Base-by-base conservation (phyloP, 2,329 filamentous ascomycete genomes). In the Phialophora expanda region DNA sequence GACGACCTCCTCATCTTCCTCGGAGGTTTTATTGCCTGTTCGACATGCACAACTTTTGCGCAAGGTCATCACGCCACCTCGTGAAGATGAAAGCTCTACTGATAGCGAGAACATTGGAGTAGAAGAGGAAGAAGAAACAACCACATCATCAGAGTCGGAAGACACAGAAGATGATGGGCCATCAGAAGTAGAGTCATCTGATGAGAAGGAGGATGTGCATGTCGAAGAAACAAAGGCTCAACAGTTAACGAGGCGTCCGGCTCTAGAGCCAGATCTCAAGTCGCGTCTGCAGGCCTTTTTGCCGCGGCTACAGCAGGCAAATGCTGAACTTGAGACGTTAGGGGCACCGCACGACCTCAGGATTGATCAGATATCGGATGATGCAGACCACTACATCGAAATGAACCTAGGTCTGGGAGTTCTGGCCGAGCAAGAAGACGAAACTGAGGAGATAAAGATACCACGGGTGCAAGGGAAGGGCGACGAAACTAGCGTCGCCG, bases 341-440 rank as follows among this genome's bases (percentile, higher is more conserved):
- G 77, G 77, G 1, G 69, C 73, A 28, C 72, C 67, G 0, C 71
- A 72, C 12, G 75, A 78, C 59, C 56, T 76, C 28, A 68, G 73
- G 20, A 61, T 80, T 62, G 79, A 81, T 63, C 70, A 76, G 41
- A 75, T 73, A 26, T 70, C 74, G 30, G 76, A 76, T 8, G 72
- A 73, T 7, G 73, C 71, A 48, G 75, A 75, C 28, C 74, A 75
- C 59, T 80, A 80, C 68, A 79, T 81, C 65, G 79, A 81, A 66
- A 80, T 81, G 78, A 78, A 82, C 64, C 74, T 82, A 55, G 79
- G 79, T 5, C 70, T 82, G 11, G 80, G 80, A 9, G 80, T 82
- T 5, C 70, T 82, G 22, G 77, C 80, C 71, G 79, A 81, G 66
- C 77, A 77, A 61, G 53, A 51, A 46, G 44, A 24, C 17, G 55